Evolutionary conservation across 2,329 filamentous ascomycete species (phyloP), one percentile per base, ranked within the genome.

Genomic region (Fusarium miscanthi): DNA sequence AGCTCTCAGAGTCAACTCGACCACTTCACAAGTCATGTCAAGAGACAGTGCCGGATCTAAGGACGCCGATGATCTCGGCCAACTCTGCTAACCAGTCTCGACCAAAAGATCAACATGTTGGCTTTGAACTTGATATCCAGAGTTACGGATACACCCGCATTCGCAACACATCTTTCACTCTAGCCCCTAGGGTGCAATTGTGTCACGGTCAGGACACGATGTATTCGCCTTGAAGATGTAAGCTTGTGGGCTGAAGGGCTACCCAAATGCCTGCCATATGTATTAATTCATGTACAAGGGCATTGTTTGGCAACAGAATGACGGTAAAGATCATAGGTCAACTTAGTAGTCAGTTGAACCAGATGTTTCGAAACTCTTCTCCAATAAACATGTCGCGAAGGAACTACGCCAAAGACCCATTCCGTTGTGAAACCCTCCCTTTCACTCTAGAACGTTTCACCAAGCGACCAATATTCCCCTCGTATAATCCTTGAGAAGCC

Each of bases 361-460:
- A 40, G 30, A 63, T 69, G 19, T 23, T 51, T 40, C 31, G 31
- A 40, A 54, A 30, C 43, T 51, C 52, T 61, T 42, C 37, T 31
- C 60, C 17, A 25, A 31, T 16, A 35, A 49, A 31, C 45, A 33
- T 38, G 21, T n/a, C 46, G 16, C 27, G 41, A 64, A 52, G 33
- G 37, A 53, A 13, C 19, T 49, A 40, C 45, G 14, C 53, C 41
- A 33, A 23, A 58, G 38, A 38, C 40, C 42, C 54, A 53, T 49
- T 42, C 48, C n/a, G 42, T 21, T 33, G 40, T 63, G 59, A 60
- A 69, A 69, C 54, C 23, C 45, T 54, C 37, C 58, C 41, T 64
- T 46, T n/a, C 27, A 51, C 53, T 62, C 64, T 66, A 73, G 65
- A 56, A 48, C 37, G 69, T 73, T 73, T 70, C 69, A 73, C 35